Conservation (phyloP, 2,329 filamentous ascomycete genomes). For the Clarireedia hainanense region DNA sequence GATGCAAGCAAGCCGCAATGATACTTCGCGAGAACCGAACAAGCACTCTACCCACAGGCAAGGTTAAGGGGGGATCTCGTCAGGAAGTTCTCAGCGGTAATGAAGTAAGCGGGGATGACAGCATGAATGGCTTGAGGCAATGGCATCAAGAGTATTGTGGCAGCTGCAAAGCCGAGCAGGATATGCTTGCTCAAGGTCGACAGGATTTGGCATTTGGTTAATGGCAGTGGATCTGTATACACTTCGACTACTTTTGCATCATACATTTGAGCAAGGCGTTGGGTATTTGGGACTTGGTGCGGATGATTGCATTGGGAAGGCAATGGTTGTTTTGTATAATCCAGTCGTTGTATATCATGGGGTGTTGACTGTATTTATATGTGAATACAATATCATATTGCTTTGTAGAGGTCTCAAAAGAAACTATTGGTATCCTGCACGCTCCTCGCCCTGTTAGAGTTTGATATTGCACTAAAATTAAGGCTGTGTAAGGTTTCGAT, state of each 20-base stretch:
- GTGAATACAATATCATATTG: background rate
- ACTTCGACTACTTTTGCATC: background rate
- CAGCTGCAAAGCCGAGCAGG: constrained; percentile 41
- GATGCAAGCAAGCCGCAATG: constrained; percentile 57
- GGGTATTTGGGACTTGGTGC: background rate
- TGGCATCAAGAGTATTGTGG: constrained; percentile 56
- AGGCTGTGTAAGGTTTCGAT: no score
- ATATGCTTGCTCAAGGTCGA: constrained; percentile 19
- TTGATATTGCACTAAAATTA: no score
- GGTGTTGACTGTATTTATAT: background rate
- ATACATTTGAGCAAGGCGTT: constrained; percentile 10
- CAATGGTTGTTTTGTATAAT: background rate
- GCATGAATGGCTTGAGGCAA: constrained; percentile 38
- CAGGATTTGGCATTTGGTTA: constrained; percentile 21
- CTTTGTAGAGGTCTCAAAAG: no score
- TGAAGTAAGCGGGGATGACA: constrained; percentile 26
- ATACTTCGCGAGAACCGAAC: constrained; percentile 34
- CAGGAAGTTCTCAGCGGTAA: constrained; percentile 20
- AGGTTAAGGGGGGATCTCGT: constrained; percentile 16
- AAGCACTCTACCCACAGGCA: constrained; percentile 20
- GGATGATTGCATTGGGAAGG: background rate
- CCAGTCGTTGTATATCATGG: background rate
- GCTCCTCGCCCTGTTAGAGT: no score
- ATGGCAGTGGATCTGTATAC: constrained; percentile 7
- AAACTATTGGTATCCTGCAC: no score